phyloP scores from a whole-genome alignment of 2,329 filamentous ascomycete genomes.

The Chalaropsis thielavioides region DNA sequence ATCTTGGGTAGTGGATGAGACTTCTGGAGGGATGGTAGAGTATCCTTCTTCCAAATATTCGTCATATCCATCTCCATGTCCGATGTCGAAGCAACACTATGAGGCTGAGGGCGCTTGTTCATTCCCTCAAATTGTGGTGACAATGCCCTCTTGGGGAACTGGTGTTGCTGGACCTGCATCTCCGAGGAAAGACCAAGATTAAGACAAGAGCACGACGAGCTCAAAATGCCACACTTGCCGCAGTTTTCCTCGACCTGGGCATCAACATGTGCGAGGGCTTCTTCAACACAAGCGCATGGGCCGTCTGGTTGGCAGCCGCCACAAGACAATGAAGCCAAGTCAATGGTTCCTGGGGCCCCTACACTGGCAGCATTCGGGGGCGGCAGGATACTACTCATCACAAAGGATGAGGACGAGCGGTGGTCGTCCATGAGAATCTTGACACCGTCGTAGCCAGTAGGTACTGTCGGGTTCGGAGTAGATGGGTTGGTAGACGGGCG shows the following conservation, averaged over 20 bases:
- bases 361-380: constrained; percentile 32
- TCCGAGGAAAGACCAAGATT: constrained; percentile 37
- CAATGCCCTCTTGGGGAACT: constrained; percentile 34
- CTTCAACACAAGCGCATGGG: constrained; percentile 44
- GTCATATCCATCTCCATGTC: constrained; percentile 63
- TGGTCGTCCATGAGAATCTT: constrained; percentile 16
- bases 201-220: constrained; percentile 49
- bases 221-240: constrained; percentile 45
- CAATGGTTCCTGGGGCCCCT: constrained; percentile 17
- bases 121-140: constrained; percentile 26
- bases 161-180: constrained; percentile 21
- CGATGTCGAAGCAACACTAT: background rate
- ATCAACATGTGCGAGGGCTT: constrained; percentile 38
- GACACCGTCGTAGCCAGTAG: constrained; percentile 14
- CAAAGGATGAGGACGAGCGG: constrained; percentile 21
- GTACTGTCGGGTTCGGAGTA: constrained; percentile 9
- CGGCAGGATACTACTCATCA: constrained; percentile 44
- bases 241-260: constrained; percentile 44
- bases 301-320: constrained; percentile 41
- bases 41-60: constrained; percentile 40
- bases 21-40: constrained; percentile 6
- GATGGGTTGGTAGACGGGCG: constrained; percentile 1
- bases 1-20: constrained; percentile 25
- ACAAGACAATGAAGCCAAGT: constrained; percentile 32
- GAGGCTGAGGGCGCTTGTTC: constrained; percentile 32